A percentile compares a stretch with the other conserved stretches of the same genome.
phyloP scores from a whole-genome alignment of 75 land plant species.

The Picea sitchensis region DNA sequence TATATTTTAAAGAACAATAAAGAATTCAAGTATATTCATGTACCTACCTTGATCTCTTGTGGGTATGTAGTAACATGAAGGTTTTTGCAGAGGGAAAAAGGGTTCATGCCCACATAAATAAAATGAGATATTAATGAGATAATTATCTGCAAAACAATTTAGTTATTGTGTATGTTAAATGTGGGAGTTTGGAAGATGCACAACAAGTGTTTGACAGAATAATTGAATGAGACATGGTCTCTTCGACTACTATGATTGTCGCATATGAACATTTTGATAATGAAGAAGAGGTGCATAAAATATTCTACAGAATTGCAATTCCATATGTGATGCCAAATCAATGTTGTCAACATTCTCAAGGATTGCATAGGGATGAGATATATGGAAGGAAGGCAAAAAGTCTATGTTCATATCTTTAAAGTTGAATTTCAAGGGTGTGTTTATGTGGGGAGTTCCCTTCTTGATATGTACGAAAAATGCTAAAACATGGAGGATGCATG shows the following conservation, averaged over 20 bases:
- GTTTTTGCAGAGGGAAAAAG: conserved; percentile 13
- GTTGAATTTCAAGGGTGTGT: too few species aligned
- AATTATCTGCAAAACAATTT: conserved; percentile 8
- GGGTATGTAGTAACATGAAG: background rate
- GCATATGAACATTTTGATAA: background rate
- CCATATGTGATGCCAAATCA: too few species aligned
- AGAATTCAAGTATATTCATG: background rate
- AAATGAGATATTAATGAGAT: background rate
- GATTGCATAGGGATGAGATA: too few species aligned
- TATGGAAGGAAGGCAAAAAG: too few species aligned
- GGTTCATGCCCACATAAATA: conserved; percentile 8
- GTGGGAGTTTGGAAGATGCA: conserved; percentile 14
- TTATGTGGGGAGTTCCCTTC: too few species aligned
- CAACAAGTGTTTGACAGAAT: conserved; percentile 3
- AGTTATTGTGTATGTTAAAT: conserved; percentile 18
- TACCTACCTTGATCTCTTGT: conserved; percentile 5
- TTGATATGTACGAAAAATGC: too few species aligned
- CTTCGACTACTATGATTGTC: too few species aligned
- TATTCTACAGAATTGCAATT: too few species aligned
- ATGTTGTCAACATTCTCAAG: too few species aligned
- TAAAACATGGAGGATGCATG: too few species aligned
- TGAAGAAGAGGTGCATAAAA: background rate
- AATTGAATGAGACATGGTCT: background rate
- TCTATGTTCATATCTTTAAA: too few species aligned
- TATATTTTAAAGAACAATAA: too few species aligned